phyloP scores from a whole-genome alignment of 1,139 yeast species.

The Yamadazyma diospyri region DNA sequence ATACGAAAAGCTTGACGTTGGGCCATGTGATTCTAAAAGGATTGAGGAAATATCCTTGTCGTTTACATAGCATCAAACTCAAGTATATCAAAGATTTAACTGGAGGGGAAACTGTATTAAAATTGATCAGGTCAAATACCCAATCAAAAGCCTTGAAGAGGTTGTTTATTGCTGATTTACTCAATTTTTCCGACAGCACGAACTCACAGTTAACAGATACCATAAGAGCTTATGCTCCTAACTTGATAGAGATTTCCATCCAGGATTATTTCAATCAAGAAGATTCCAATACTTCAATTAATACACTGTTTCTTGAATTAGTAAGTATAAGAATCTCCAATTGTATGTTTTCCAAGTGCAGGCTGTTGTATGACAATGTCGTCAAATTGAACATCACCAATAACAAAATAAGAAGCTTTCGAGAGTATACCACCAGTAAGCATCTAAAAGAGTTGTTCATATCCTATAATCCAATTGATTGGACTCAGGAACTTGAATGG shows the following conservation, averaged over 20 bases:
- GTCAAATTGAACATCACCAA: slow-evolving; percentile 15
- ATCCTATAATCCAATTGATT: slow-evolving; percentile 24
- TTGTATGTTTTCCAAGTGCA: neutral
- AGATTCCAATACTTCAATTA: neutral
- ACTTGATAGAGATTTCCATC: slow-evolving; percentile 4
- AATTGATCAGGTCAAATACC: slow-evolving; percentile 8
- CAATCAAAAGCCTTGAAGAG: slow-evolving; percentile 5
- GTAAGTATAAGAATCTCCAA: slow-evolving; percentile 3
- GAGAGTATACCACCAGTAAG: slow-evolving; percentile 7
- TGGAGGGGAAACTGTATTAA: slow-evolving; percentile 11
- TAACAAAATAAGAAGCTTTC: slow-evolving; percentile 11
- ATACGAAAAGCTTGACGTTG: slow-evolving; percentile 13
- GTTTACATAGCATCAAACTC: slow-evolving; percentile 11
- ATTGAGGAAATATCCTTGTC: slow-evolving; percentile 12
- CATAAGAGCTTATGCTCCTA: slow-evolving; percentile 1
- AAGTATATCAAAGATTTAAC: slow-evolving; percentile 16
- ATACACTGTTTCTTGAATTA: slow-evolving; percentile 2
- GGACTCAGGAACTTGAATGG: slow-evolving; percentile 15
- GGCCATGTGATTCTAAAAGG: slow-evolving; percentile 17
- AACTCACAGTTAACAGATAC: neutral
- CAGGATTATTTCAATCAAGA: slow-evolving; percentile 1
- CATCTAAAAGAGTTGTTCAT: slow-evolving; percentile 15
- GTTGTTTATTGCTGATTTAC: slow-evolving; percentile 6
- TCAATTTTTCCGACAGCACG: slow-evolving; percentile 1
- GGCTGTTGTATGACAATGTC: slow-evolving; percentile 5